Evolutionary conservation across 352 stramenopile species (phyloP).

Genomic region (Globisporangium yorkense): DNA sequence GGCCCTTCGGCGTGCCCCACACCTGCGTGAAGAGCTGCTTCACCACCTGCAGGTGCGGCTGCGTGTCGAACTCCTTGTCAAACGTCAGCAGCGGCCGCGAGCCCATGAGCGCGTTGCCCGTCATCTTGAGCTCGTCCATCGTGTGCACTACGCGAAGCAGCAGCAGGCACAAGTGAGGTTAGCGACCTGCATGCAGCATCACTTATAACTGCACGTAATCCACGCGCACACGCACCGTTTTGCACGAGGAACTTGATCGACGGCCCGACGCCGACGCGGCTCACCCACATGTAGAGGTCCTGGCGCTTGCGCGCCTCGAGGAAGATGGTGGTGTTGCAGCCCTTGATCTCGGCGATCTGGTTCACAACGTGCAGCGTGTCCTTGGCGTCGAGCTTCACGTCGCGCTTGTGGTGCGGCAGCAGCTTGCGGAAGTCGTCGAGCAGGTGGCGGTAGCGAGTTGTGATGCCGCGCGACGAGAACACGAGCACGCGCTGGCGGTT

Average conservation of each 20-base stretch:
- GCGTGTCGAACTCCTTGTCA: constrained; percentile 90
- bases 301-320: constrained; percentile 96
- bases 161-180: background rate
- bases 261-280: constrained; percentile 92
- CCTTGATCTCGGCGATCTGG: constrained; percentile 98
- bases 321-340: constrained; percentile 96
- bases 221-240: constrained; percentile 70
- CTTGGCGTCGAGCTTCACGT: constrained; percentile 98
- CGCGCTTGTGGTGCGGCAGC: constrained; percentile 98
- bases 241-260: constrained; percentile 97
- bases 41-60: constrained; percentile 92
- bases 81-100: constrained; percentile 98
- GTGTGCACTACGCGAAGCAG: constrained; percentile 90
- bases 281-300: constrained; percentile 99
- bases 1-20: constrained; percentile 94
- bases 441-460: constrained; percentile 95
- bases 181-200: background rate
- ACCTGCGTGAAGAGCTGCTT: constrained; percentile 96
- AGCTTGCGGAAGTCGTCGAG: constrained; percentile 97
- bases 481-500: constrained; percentile 94
- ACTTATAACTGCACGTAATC: background rate
- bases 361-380: constrained; percentile 94
- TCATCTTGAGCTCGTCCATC: constrained; percentile 99
- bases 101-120: constrained; percentile 97
- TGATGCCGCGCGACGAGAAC: constrained; percentile 91